These are phyloP conservation scores for Darksidea phi DNA, from an alignment of 495 filamentous ascomycete species.

Conservation along the genomic window DNA sequence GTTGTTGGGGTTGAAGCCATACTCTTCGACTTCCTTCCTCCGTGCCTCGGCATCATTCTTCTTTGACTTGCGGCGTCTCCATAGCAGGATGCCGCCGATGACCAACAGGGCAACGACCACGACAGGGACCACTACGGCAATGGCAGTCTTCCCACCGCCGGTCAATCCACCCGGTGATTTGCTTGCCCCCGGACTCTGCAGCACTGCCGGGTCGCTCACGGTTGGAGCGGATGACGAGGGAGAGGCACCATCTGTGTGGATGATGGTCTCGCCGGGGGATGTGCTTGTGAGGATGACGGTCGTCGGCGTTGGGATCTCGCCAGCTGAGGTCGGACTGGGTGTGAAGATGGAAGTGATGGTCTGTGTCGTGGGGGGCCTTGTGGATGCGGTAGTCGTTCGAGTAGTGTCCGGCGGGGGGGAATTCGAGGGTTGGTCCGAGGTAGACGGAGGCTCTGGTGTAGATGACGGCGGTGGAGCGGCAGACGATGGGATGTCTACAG, in stretches of 20 bases:
- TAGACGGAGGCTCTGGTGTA: slow-evolving; percentile 1
- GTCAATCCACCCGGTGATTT: slow-evolving; percentile 49
- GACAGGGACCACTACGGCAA: slow-evolving; percentile 93
- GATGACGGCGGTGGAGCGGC: slow-evolving; percentile 7
- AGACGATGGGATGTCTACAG: slow-evolving; percentile 11
- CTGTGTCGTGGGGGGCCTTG: slow-evolving; percentile 37
- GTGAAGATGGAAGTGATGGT: slow-evolving; percentile 42
- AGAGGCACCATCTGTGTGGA: neutral
- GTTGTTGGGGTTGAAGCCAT: slow-evolving; percentile 92
- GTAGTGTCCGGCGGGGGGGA: slow-evolving; percentile 2
- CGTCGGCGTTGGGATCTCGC: slow-evolving; percentile 21
- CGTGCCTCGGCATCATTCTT: slow-evolving; percentile 84
- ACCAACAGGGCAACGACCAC: slow-evolving; percentile 82
- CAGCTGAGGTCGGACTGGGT: slow-evolving; percentile 15
- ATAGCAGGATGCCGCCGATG: slow-evolving; percentile 73
- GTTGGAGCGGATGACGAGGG: slow-evolving; percentile 5
- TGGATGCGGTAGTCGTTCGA: slow-evolving; percentile 28
- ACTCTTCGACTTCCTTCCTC: slow-evolving; percentile 93
- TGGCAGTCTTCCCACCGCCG: slow-evolving; percentile 70
- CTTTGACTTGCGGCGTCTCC: slow-evolving; percentile 79
- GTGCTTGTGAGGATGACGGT: slow-evolving; percentile 30
- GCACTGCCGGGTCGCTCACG: slow-evolving; percentile 4
- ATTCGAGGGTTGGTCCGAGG: slow-evolving; percentile 15
- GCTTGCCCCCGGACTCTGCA: slow-evolving; percentile 1
- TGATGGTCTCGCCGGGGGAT: neutral